A percentile compares a stretch with the other conserved stretches of the same genome.
Conservation (phyloP, 805 yeast species). For the Jamesozyma hellenica region DNA sequence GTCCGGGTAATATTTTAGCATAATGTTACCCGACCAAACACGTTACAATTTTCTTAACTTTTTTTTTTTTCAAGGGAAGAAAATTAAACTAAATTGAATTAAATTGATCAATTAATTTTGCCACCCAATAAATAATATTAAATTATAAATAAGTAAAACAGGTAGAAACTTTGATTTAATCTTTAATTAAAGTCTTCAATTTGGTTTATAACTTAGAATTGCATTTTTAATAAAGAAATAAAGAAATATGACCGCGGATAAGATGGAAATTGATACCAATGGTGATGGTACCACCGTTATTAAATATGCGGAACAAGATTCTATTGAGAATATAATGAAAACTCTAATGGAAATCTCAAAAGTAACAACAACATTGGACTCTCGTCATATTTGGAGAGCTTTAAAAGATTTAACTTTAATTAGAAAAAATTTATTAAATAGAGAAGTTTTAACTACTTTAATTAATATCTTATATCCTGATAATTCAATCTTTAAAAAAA, state of each 20-base stretch:
- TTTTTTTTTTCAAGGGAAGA: no score
- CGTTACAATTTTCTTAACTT: no score
- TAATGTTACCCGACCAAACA: no score
- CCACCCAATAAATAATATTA: no score
- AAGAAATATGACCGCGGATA: conserved; percentile 2
- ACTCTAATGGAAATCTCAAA: conserved; percentile 34
- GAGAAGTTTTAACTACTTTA: conserved; percentile 44
- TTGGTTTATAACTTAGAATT: no score
- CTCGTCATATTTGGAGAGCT: conserved; percentile 77
- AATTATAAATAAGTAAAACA: no score
- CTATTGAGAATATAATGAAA: conserved; percentile 26
- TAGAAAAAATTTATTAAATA: conserved; percentile 48
- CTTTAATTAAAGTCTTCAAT: no score
- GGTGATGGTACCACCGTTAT: conserved; percentile 22
- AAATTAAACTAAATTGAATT: no score
- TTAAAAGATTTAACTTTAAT: conserved; percentile 72
- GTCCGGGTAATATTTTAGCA: no score
- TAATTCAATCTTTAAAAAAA: conserved; percentile 33
- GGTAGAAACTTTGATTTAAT: no score
- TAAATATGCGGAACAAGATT: conserved; percentile 25
- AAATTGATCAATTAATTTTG: no score
- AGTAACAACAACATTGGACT: conserved; percentile 67
- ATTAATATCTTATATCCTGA: conserved; percentile 48
- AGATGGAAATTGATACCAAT: conserved; percentile 8
- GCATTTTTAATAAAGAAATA: no score